Evolutionary conservation across 768 basidiomycete genomes (phyloP), one percentile per base, ranked within the genome.

Genomic region (Suillus alpinus): DNA sequence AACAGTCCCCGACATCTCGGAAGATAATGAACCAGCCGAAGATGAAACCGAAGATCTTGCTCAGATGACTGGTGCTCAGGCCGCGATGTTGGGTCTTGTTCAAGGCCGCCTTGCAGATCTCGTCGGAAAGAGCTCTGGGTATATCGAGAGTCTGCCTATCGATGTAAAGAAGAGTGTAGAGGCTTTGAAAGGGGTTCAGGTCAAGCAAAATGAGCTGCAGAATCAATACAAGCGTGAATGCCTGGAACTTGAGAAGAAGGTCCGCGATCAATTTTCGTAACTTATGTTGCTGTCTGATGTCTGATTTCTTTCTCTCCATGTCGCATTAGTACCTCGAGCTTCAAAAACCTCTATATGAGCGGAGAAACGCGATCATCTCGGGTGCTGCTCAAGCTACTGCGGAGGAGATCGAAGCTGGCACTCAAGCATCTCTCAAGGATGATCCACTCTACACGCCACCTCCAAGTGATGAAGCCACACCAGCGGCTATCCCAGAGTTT

Each of bases 181-280:
- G 77, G 96, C 87, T 16, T 81, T 99, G 71, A 96, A 97, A 75
- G 96, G 95, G 57, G 83, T 99, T 47, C 96, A 98, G 76, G 86
- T 86, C 67, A 88, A 94, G 78, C 94, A 97, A 75, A 86, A 88
- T 66, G 89, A 93, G 67, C 83, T 98, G 47, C 94, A 97, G 73
- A 90, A 90, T 68, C 85, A 94, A 81, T 73, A 95, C 82, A 97
- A 98, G 77, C 85, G 88, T 71, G 96, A 98, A 75, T 93, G 95
- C 69, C 81, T 97, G 50, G 93, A 95, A 75, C 82, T 98, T 59
- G 95, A 98, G 81, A 93, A 95, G 80, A 97, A 96, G 82, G 94
- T 92, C 65, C 57, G 83, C 69, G 49, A 64, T 60, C 8, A 31
- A 16, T 50, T 58, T 58, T 58, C 44, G 34, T 59, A 34, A 56